Percentiles rank a stretch among this genome's conserved stretches.
phyloP scores from a whole-genome alignment of 2,329 filamentous ascomycete species.

The Sporothrix curviconia region DNA sequence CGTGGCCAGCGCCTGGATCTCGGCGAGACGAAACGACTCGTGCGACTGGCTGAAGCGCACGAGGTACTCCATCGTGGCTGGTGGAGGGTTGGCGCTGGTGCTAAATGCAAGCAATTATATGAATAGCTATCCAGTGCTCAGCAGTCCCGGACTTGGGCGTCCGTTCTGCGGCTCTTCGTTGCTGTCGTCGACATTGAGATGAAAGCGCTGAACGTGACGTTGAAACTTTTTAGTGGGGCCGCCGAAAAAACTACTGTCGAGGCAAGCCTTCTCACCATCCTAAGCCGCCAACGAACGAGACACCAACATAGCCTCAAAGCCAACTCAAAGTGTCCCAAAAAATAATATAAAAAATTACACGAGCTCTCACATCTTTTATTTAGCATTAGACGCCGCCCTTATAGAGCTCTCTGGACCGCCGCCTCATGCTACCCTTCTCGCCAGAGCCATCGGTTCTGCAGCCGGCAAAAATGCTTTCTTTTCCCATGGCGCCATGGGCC shows the following conservation, averaged over 20 bases:
- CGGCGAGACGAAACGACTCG: conserved; percentile 81
- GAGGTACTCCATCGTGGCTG: conserved; percentile 62
- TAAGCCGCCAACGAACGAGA: no score
- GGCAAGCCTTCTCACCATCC: background rate
- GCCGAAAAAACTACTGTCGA: conserved; percentile 1
- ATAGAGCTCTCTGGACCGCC: no score
- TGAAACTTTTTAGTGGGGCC: conserved; percentile 17
- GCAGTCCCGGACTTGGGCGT: no score
- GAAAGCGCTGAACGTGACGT: conserved; percentile 1
- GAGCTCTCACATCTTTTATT: no score
- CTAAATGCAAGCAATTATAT: no score
- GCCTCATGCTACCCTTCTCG: conserved; percentile 40
- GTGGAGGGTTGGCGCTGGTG: no score
- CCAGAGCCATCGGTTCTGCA: conserved; percentile 43
- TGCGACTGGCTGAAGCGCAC: conserved; percentile 85
- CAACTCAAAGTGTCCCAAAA: no score
- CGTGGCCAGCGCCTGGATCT: conserved; percentile 72
- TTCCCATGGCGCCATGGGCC: conserved; percentile 60
- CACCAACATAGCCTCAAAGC: no score
- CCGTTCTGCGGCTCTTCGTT: background rate
- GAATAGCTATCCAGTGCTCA: no score
- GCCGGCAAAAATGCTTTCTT: conserved; percentile 65
- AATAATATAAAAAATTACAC: no score
- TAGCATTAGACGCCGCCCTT: no score
- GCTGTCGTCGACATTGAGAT: background rate